A percentile compares a stretch with the other conserved stretches of the same genome.
Evolutionary conservation across 345 rosid genomes (phyloP).

Genomic region (Syzygium grande): DNA sequence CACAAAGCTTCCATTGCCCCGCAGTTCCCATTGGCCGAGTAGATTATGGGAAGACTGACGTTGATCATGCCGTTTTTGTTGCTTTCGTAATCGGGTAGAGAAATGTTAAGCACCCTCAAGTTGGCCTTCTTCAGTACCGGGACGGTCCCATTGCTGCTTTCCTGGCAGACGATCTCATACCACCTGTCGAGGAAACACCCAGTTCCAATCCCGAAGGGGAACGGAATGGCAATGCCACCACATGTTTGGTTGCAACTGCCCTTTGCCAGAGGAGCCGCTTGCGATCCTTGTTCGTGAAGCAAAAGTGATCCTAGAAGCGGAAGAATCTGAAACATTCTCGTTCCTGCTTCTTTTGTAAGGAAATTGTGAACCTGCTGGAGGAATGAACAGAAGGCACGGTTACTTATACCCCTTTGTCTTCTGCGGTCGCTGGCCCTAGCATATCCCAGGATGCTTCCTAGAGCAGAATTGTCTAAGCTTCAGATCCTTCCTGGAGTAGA

Average conservation of each 20-base stretch:
- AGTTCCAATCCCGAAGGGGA: conserved; percentile 6
- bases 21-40: neutral
- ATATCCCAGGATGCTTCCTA: too few species aligned
- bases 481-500: too few species aligned
- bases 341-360: neutral
- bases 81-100: neutral
- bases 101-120: neutral
- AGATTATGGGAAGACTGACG: neutral
- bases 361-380: neutral
- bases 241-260: neutral
- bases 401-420: neutral
- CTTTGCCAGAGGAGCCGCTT: neutral
- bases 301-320: conserved; percentile 16
- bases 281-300: neutral
- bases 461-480: too few species aligned
- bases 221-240: neutral
- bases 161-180: conserved; percentile 5
- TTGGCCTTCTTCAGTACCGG: neutral
- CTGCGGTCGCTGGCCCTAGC: neutral
- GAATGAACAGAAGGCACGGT: neutral
- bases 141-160: neutral
- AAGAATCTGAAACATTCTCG: conserved; percentile 17
- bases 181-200: conserved; percentile 3
- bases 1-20: neutral
- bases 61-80: neutral